A percentile compares a stretch with the other conserved stretches of the same genome.
phyloP scores from a whole-genome alignment of 148 eudicot genomes.

The Fagopyrum homotropicum region DNA sequence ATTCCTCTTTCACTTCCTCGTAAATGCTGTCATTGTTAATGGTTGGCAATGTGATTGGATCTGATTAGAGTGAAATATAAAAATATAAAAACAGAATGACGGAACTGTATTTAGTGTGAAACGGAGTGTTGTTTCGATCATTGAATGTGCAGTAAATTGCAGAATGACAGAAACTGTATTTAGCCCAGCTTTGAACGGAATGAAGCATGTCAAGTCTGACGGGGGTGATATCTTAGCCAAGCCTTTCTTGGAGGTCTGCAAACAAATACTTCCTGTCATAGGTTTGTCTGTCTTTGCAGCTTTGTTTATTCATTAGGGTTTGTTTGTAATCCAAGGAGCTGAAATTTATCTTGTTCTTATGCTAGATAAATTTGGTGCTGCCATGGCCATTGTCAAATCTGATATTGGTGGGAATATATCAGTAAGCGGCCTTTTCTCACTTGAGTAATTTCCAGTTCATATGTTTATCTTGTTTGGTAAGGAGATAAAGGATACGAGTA shows the following conservation, averaged over 20 bases:
- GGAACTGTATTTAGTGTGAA: too few relatives aligned
- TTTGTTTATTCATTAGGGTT: background rate
- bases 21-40: background rate
- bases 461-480: too few relatives aligned
- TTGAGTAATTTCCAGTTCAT: background rate
- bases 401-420: slow-evolving; percentile 81
- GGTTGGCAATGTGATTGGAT: background rate
- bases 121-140: background rate
- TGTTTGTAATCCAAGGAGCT: background rate
- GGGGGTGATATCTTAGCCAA: slow-evolving; percentile 57
- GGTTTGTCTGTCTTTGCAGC: slow-evolving; percentile 29
- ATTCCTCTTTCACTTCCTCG: background rate
- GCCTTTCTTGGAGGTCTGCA: slow-evolving; percentile 91
- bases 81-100: too few relatives aligned
- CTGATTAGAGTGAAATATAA: background rate
- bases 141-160: background rate
- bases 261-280: slow-evolving; percentile 70
- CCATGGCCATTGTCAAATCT: slow-evolving; percentile 77
- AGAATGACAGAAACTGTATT: slow-evolving; percentile 43
- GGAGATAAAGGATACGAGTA: too few relatives aligned
- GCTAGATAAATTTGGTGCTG: slow-evolving; percentile 77
- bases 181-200: slow-evolving; percentile 58
- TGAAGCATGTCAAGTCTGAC: slow-evolving; percentile 65
- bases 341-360: background rate
- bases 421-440: slow-evolving; percentile 25